Evolutionary conservation across 495 filamentous ascomycete genomes (phyloP), one percentile per base, ranked within the genome.

Genomic region (Xylona heveae): DNA sequence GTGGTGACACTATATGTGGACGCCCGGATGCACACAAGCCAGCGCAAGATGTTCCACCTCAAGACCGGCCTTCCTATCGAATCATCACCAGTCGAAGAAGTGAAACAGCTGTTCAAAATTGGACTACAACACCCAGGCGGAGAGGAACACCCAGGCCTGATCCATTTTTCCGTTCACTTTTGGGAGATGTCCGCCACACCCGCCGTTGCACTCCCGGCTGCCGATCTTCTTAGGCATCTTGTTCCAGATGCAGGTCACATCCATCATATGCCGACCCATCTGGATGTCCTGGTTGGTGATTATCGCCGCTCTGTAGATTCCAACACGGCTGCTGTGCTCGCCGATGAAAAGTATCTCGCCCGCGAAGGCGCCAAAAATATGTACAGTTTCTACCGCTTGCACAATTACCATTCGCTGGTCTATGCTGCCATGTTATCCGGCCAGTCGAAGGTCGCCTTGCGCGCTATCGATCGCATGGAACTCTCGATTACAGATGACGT

Each of bases 371-470:
- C 61, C 13, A 47, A 65, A 13, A 68, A 74, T 38, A 74, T 78
- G 38, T 79, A 79, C 42, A 71, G 61, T 5, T 51, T 79, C 5
- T 79, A 79, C 35, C 58, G 72, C 2, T 56, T 55, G 10, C 74
- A 79, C 45, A 52, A 78, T 35, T 65, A 66, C 33, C 74, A 79
- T 38, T 76, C 73, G 38, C 59, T 61, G 3, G 60, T 79, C 34
- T 79, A 78, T 42, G 71, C 67, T 8, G 74, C 71, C 31, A 76
- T 79, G 74, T 68, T 78, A 31, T 61, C 67, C 0, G 74, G 65
- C 0, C 62, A 68, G 43, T 68, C 50, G 1, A 36, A 51, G 13
- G 52, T 67, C 10, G 63, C 71, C 0, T 43, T 79, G 4, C 58
- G 71, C 9, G 69, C 68, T 0, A 58, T 60, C 0, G 30, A 40